These are phyloP conservation scores for Blastobotrys persicus DNA, from an alignment of 1,139 yeast genomes.

Conservation along the genomic window DNA sequence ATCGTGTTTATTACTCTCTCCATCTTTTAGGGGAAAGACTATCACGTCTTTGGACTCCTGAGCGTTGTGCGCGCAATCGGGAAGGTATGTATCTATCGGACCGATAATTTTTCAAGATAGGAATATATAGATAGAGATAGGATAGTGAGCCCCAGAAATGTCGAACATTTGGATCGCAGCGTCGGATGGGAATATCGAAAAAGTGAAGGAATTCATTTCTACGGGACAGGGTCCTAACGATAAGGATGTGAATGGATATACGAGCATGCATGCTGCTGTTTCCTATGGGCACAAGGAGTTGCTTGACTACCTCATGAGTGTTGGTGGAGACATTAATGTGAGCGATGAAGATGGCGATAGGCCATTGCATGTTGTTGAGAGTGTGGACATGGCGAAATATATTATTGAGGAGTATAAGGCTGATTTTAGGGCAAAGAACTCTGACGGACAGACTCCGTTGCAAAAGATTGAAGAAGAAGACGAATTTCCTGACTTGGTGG, in stretches of 20 bases:
- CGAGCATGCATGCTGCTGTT: constrained; percentile 96
- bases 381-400: constrained; percentile 56
- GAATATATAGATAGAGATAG: too few species aligned
- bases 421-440: constrained; percentile 59
- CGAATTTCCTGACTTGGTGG: constrained; percentile 76
- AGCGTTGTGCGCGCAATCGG: too few species aligned
- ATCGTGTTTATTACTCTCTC: too few species aligned
- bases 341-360: constrained; percentile 92
- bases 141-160: too few species aligned
- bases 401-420: constrained; percentile 68
- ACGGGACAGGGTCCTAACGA: constrained; percentile 62
- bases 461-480: constrained; percentile 71
- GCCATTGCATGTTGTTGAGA: constrained; percentile 89
- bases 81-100: too few species aligned
- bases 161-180: constrained; percentile 94
- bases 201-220: constrained; percentile 56
- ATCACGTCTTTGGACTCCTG: too few species aligned
- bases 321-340: constrained; percentile 77
- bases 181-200: constrained; percentile 67
- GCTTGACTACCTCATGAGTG: constrained; percentile 53
- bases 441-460: constrained; percentile 65
- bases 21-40: too few species aligned
- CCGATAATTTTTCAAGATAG: too few species aligned
- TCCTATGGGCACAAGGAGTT: constrained; percentile 81
- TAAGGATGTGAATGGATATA: constrained; percentile 89